Conservation (phyloP, 331 rosid species). For the Prunus yedoensis region DNA sequence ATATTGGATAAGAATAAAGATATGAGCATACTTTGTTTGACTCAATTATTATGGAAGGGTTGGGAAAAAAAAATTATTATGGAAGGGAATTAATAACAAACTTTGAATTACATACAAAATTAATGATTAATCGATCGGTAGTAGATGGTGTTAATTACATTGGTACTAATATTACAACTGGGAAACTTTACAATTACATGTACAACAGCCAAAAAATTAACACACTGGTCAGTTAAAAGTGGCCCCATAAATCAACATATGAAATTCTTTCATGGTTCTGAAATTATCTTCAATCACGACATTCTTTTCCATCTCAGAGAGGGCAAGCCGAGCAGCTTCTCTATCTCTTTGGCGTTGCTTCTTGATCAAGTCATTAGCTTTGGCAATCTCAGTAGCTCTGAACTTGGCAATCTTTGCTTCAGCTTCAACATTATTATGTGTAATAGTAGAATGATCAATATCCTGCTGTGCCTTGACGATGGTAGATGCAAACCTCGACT, state of each 20-base stretch:
- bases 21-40: too few relatives aligned
- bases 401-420: background rate
- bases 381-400: background rate
- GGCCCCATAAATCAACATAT: background rate
- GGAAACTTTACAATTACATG: background rate
- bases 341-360: background rate
- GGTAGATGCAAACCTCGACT: background rate
- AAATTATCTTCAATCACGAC: background rate
- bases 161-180: background rate
- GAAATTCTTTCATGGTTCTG: background rate
- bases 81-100: too few relatives aligned
- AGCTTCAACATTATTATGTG: background rate
- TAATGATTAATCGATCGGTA: background rate
- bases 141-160: too few relatives aligned
- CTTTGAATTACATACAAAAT: background rate
- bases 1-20: too few relatives aligned
- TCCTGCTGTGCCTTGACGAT: background rate
- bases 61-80: too few relatives aligned
- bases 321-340: background rate
- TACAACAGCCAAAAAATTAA: background rate
- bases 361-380: background rate
- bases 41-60: too few relatives aligned
- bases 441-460: background rate
- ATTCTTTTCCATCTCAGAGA: background rate
- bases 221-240: background rate